phyloP scores from a whole-genome alignment of 164 flowering plant genomes.

The Pachysandra terminalis region DNA sequence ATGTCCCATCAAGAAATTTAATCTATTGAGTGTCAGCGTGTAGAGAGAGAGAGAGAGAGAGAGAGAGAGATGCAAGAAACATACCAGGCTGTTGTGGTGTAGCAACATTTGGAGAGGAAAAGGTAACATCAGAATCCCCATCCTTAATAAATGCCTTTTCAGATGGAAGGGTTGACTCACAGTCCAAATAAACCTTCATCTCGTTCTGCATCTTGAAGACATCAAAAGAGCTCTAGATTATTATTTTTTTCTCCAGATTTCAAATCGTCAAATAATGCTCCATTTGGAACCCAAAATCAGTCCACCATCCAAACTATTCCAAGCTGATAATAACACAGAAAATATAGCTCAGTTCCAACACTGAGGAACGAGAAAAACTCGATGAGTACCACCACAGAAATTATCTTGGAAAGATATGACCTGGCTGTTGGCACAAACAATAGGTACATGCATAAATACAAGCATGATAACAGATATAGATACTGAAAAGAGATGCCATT shows the following conservation, averaged over 20 bases:
- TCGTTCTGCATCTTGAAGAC: constrained; percentile 15
- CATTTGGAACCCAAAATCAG: too few relatives aligned
- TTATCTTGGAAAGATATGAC: too few relatives aligned
- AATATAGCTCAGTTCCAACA: neutral
- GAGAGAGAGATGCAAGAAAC: neutral
- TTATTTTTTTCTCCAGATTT: constrained; percentile 1
- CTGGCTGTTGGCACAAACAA: too few relatives aligned
- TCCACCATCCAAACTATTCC: neutral
- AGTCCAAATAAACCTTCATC: constrained; percentile 8
- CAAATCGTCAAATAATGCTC: constrained; percentile 4
- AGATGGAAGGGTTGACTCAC: constrained; percentile 13
- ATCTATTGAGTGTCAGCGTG: too few relatives aligned
- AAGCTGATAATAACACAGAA: constrained; percentile 5
- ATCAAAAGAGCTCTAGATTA: constrained; percentile 3
- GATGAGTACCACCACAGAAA: too few relatives aligned
- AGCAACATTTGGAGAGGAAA: constrained; percentile 10
- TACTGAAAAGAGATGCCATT: too few relatives aligned
- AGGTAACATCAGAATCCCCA: constrained; percentile 19
- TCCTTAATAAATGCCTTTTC: constrained; percentile 10
- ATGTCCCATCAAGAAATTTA: too few relatives aligned
- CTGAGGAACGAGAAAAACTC: too few relatives aligned
- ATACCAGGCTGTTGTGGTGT: constrained; percentile 27
- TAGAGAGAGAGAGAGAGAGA: too few relatives aligned
- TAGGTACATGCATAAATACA: too few relatives aligned
- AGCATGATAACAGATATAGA: too few relatives aligned